Percentiles rank a stretch among this genome's conserved stretches.
Evolutionary conservation across 129 eudicot species (phyloP).

Genomic region (Chrysanthemum seticuspe): DNA sequence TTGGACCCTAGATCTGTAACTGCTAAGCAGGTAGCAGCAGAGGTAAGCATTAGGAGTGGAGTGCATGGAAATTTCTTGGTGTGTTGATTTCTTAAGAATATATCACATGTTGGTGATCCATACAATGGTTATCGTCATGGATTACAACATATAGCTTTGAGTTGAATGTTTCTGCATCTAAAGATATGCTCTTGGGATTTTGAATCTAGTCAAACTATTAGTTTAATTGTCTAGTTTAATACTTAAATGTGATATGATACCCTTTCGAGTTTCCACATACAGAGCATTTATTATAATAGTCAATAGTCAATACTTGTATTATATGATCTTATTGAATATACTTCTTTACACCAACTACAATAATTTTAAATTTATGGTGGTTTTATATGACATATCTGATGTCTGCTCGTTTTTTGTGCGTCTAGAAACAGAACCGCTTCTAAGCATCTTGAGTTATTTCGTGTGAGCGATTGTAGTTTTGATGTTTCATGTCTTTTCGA

Average conservation of each 20-base stretch:
- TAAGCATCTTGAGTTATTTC: not conserved
- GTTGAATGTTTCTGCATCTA: constrained; percentile 11
- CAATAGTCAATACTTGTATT: not conserved
- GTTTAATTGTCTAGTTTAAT: not conserved
- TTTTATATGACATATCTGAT: no score
- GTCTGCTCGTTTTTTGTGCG: not conserved
- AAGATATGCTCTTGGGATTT: constrained; percentile 2
- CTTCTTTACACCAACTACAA: not conserved
- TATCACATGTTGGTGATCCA: constrained; percentile 20
- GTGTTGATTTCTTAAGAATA: not conserved
- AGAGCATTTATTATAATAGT: not conserved
- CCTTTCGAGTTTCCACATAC: constrained; percentile 11
- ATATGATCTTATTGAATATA: constrained; percentile 9
- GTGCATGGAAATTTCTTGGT: not conserved
- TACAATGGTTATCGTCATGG: constrained; percentile 12
- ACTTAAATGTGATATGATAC: not conserved
- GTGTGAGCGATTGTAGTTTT: not conserved
- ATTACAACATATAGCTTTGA: constrained; percentile 20
- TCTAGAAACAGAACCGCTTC: not conserved
- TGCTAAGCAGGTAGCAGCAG: constrained; percentile 24
- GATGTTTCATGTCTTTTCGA: not conserved
- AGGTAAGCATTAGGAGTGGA: constrained; percentile 22
- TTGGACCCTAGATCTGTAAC: not conserved
- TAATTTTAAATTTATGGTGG: no score
- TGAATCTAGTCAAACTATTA: not conserved